Evolutionary conservation across 306 rosid genomes (phyloP).

Genomic region (Rosa rugosa): DNA sequence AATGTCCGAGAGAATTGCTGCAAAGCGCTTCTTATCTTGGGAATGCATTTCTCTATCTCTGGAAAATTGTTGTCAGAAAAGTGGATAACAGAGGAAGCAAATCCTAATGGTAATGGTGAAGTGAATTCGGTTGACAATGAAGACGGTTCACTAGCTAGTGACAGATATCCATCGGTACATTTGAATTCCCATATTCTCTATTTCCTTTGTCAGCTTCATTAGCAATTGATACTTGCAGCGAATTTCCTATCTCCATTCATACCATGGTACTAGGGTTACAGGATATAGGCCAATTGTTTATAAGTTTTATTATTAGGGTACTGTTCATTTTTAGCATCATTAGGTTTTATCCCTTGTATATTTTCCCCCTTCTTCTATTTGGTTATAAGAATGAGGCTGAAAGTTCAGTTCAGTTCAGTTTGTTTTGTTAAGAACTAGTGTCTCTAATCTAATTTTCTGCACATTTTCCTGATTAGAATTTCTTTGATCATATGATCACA

Average conservation of each 20-base stretch:
- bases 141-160: constrained; percentile 29
- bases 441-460: not conserved
- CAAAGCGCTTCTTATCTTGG: constrained; percentile 59
- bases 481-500: not conserved
- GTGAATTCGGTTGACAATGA: constrained; percentile 24
- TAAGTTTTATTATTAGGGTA: not conserved
- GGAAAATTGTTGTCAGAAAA: constrained; percentile 44
- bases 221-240: not conserved
- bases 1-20: constrained; percentile 50
- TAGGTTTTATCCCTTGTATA: not conserved
- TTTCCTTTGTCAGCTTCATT: not conserved
- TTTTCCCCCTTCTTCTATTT: not conserved
- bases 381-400: not conserved
- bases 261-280: not conserved
- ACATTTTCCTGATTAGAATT: not conserved
- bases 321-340: not conserved
- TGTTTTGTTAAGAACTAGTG: not conserved
- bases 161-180: constrained; percentile 39
- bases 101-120: constrained; percentile 28
- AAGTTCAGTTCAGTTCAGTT: not conserved
- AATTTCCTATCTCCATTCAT: not conserved
- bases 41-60: constrained; percentile 54
- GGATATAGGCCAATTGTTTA: not conserved
- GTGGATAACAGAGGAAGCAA: constrained; percentile 40
- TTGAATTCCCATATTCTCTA: constrained; percentile 17